Base-by-base conservation (phyloP, 768 basidiomycete species). In the Phaeotremella fagi region DNA sequence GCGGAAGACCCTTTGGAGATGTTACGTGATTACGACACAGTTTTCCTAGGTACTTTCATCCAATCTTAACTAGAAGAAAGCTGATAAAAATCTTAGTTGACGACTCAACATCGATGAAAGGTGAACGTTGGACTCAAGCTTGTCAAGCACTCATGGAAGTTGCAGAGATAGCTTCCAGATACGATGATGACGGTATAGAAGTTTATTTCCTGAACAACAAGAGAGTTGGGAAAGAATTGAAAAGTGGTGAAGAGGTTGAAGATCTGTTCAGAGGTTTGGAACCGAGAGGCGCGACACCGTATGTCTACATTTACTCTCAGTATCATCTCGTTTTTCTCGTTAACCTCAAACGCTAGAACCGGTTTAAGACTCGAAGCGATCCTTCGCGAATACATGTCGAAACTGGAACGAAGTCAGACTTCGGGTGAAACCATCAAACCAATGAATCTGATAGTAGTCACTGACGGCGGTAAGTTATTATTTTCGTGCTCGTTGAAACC, bases 141-240 rank as follows among this genome's bases (percentile, higher is more conserved):
- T 35, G 58, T 16, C 31, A 36, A 20, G 64, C 67, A 5, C 45
- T 74, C 44, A 62, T 63, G 57, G 67, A 62, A 18, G 61, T 72
- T 4, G 64, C 68, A 2, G 68, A 67, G 43, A 61, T 60, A 2
- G 72, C 66, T 3, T 61, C 66, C 9, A 20, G 47, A 18, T 66
- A 66, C 46, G 62, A 66, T 37, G 52, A 59, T 44, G 56, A 69
- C 41, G 66, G 69, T 23, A 59, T 73, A 16, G 72, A 74, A 36
- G 48, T 74, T 3, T 65, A 69, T 48, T 72, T 74, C 48, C 41
- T 72, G 22, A 74, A 74, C 53, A 56, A 56, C 26, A 63, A 62
- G 28, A 38, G 67, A 1, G 65, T 66, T 3, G 72, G 72, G 9
- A 60, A 60, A 26, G 69, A 68, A 35, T 44, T 74, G 31, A 59